Base-by-base conservation (phyloP, 495 filamentous ascomycete genomes). In the Platismatia glauca region DNA sequence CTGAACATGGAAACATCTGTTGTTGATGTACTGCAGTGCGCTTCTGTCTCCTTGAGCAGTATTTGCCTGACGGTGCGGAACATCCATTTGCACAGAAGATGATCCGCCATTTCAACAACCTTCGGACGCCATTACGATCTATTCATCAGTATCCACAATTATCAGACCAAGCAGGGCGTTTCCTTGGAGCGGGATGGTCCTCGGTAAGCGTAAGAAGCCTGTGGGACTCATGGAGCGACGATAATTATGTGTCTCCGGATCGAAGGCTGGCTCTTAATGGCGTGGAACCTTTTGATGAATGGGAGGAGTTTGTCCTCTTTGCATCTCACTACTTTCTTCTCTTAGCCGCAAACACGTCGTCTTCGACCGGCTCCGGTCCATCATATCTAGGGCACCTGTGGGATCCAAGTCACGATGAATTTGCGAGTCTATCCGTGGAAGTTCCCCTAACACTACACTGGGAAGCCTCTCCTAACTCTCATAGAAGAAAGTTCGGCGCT, bases 11-110 rank as follows among this genome's bases (percentile, higher is more conserved):
- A 46, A 9, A 6, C 38, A 31, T 33, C 0, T 7, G 18, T 63
- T n/a, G 41, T 43, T 63, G 39, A 63, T 35, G 33, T 12, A 48
- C 39, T 8, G 35, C 63, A 79, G 72, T 73, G 6, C 71, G 71
- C n/a, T 96, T 97, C 71, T 91, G 90, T 68, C 78, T 96, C n/a
- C 76, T 96, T 16, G 92, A 97, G 71, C 91, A 97, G 70, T 87
- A 88, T 62, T 79, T 95, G 20, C 92, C 92, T 0, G 83, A 86
- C 59, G 89, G 91, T 1, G 74, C 78, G 4, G 73, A 82, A 22
- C 88, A 95, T 72, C 92, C 91, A 0, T 96, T 96, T 77, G 89
- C 91, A 16, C 73, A 80, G 56, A 95, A 89, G 20, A 96, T 96
- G 92, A 78, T 95, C 55, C 79, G 78, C 41, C 90, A 96, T 74